Base-by-base conservation (phyloP, 1,284 basidiomycete genomes). In the Vanrija sp. region DNA sequence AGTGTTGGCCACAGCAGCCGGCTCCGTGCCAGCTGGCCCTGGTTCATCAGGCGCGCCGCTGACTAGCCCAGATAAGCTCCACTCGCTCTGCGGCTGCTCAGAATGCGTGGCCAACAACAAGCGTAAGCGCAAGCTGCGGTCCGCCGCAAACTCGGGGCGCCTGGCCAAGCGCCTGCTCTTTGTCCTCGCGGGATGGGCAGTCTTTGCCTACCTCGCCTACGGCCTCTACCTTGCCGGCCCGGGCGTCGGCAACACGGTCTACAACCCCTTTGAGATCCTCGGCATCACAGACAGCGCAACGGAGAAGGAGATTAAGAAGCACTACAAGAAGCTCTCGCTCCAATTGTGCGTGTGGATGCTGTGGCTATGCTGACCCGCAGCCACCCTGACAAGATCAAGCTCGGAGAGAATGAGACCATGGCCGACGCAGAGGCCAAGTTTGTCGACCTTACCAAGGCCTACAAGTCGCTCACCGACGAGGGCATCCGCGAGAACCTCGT, bases 401-500 rank as follows among this genome's bases (percentile, higher is more conserved):
- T 89, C 8, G 82, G 83, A 0, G 82, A 80, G 2, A 93, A 97
- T 67, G 81, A 94, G 67, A 98, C 95, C 0, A 81, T 88, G 53
- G 95, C 97, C 66, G 82, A 85, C n/a, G 91, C 89, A 35, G 89
- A 91, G 64, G 81, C 85, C 47, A 85, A 87, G 61, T 99, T 95
- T 73, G 90, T 98, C 38, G 85, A 91, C 45, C 79, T 99, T 42
- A 98, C 96, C 22, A 99, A 98, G 75, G 96, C 96, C 0, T 99
- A 99, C 80, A 99, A 99, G 81, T 77, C 95, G 84, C 78, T 98
- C 41, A 98, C 95, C 0, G 94, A 99, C 75, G 91, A 93, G 67
- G 87, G 84, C 2, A 94, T 91, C 54, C 88, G 93, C 45, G 85
- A 89, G 69, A 99, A 99, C 75, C 86, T 87, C 77, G 85, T 89